Percentiles rank a stretch among this genome's conserved stretches.
Conservation (phyloP, 345 rosid genomes). For the Carallia pectinifolia region DNA sequence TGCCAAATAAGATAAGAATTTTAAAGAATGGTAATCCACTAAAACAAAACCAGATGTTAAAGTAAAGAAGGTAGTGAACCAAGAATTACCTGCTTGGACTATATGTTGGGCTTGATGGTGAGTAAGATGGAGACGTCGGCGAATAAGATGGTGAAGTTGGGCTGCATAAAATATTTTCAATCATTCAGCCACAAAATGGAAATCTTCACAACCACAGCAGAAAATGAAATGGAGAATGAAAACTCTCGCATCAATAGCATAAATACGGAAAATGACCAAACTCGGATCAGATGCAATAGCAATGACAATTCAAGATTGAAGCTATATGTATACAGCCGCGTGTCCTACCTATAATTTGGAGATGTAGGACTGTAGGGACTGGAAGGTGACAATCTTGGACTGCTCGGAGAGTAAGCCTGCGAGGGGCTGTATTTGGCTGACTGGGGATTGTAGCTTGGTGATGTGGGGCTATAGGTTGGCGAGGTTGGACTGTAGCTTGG, state of each 20-base stretch:
- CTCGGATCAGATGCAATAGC: background rate
- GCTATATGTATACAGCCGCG: background rate
- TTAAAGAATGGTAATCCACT: background rate
- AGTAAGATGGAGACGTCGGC: conserved; percentile 90
- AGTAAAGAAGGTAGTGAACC: background rate
- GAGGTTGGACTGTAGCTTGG: conserved; percentile 31
- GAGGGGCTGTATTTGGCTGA: conserved; percentile 87
- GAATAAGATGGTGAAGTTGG: conserved; percentile 92
- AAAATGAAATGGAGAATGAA: background rate
- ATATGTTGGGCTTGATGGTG: conserved; percentile 87
- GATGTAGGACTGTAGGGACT: conserved; percentile 97
- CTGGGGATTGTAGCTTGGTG: conserved; percentile 70
- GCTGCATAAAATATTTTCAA: conserved; percentile 36
- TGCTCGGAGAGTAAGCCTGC: conserved; percentile 86
- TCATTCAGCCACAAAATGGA: background rate
- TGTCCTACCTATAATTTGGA: conserved; percentile 72
- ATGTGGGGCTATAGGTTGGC: conserved; percentile 30
- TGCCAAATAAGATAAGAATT: conserved; percentile 16
- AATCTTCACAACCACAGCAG: background rate
- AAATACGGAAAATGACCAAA: background rate
- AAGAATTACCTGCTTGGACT: conserved; percentile 82
- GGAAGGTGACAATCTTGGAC: conserved; percentile 78
- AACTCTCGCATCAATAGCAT: background rate
- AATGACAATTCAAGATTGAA: background rate
- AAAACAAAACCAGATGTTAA: background rate